Percentiles rank a stretch among this genome's conserved stretches.
Conservation (phyloP, 1,284 basidiomycete species). For the Tilletiopsis washingtonensis region DNA sequence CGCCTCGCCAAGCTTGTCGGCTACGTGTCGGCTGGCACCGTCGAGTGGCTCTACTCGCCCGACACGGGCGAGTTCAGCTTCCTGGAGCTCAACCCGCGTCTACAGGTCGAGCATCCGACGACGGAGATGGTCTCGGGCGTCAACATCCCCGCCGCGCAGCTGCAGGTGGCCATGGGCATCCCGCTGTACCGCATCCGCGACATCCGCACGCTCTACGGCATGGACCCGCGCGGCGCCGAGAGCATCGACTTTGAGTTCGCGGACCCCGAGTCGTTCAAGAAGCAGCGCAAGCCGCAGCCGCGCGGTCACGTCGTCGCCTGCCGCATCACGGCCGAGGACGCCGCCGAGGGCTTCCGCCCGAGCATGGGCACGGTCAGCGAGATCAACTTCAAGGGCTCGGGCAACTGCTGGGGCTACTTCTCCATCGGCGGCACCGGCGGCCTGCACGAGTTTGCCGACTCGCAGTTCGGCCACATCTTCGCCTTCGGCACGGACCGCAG, state of each 20-base stretch:
- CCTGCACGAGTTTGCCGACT: slow-evolving; percentile 85
- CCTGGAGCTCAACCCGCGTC: slow-evolving; percentile 97
- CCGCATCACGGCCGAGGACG: slow-evolving; percentile 98
- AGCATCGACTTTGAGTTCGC: slow-evolving; percentile 85
- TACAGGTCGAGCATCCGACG: slow-evolving; percentile 92
- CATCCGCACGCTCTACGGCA: slow-evolving; percentile 89
- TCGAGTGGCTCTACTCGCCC: slow-evolving; percentile 95
- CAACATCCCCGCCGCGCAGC: slow-evolving; percentile 93
- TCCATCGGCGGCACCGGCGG: slow-evolving; percentile 91
- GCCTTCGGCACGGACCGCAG: slow-evolving; percentile 83
- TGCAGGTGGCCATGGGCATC: slow-evolving; percentile 97
- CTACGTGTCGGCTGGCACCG: slow-evolving; percentile 97
- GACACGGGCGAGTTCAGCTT: slow-evolving; percentile 91
- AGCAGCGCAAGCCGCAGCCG: slow-evolving; percentile 88
- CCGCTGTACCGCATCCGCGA: slow-evolving; percentile 91
- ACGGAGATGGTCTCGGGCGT: slow-evolving; percentile 99
- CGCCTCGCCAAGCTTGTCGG: slow-evolving; percentile 95
- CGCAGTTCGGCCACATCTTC: slow-evolving; percentile 89
- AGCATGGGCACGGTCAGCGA: slow-evolving; percentile 94
- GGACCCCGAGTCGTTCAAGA: slow-evolving; percentile 73
- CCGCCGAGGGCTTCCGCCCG: slow-evolving; percentile 99
- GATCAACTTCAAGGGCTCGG: slow-evolving; percentile 98
- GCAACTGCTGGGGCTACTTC: slow-evolving; percentile 84
- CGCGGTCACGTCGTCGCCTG: slow-evolving; percentile 99
- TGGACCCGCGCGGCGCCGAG: slow-evolving; percentile 34